phyloP scores from a whole-genome alignment of 2,329 filamentous ascomycete genomes.

The Phyllosticta paracitricarpa region DNA sequence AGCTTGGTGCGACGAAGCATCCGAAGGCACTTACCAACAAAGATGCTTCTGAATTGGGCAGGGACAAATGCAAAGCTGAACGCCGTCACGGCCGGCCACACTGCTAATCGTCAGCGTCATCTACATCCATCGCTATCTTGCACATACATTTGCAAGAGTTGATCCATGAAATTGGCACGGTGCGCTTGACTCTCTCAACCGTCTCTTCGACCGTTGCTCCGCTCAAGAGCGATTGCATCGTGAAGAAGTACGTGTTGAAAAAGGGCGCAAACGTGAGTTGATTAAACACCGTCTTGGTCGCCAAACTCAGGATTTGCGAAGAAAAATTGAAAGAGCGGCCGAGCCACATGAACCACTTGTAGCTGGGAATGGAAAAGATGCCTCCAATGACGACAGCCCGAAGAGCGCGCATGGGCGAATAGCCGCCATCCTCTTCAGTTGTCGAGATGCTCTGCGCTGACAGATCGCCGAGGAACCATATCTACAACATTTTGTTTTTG shows the following conservation, averaged over 20 bases:
- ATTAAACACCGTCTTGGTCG: conserved; percentile 69
- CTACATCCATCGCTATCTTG: no score
- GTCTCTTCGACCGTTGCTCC: conserved; percentile 57
- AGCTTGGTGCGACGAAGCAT: neutral
- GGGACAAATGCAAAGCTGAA: conserved; percentile 79
- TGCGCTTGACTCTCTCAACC: conserved; percentile 60
- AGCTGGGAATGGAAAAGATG: conserved; percentile 64
- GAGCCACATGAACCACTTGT: conserved; percentile 76
- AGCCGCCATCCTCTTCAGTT: conserved; percentile 27
- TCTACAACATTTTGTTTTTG: conserved; percentile 22
- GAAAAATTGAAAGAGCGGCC: conserved; percentile 74
- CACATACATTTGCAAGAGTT: conserved; percentile 59
- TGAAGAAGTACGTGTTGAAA: conserved; percentile 44
- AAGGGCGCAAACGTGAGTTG: conserved; percentile 69
- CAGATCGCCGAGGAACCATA: conserved; percentile 70
- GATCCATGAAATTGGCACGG: conserved; percentile 64
- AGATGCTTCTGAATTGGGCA: conserved; percentile 69
- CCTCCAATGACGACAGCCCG: conserved; percentile 67
- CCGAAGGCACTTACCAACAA: conserved; percentile 42
- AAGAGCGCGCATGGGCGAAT: conserved; percentile 59
- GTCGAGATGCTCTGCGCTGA: conserved; percentile 58
- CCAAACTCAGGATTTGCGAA: conserved; percentile 60
- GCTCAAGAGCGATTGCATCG: conserved; percentile 37
- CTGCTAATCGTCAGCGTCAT: conserved; percentile 10
- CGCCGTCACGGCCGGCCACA: conserved; percentile 82